Percentiles rank a stretch among this genome's conserved stretches.
Evolutionary conservation across 164 flowering plant species (phyloP).

Genomic region (Aristolochia contorta): DNA sequence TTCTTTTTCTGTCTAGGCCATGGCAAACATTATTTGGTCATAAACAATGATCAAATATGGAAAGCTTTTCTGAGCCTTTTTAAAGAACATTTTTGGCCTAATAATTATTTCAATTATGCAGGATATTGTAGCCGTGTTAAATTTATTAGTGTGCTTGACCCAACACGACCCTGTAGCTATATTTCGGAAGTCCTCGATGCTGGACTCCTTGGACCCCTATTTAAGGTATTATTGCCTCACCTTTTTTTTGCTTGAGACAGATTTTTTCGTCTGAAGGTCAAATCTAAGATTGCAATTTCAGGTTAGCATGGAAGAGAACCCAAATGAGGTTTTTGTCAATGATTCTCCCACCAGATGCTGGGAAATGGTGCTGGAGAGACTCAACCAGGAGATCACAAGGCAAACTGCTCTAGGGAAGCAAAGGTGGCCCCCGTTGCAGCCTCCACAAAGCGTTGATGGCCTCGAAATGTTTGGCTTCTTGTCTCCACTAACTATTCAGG

Average conservation of each 20-base stretch:
- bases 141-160: constrained; percentile 46
- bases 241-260: not conserved
- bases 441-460: constrained; percentile 36
- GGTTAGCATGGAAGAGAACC: constrained; percentile 60
- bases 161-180: constrained; percentile 35
- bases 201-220: constrained; percentile 69
- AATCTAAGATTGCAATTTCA: constrained; percentile 16
- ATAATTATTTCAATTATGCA: constrained; percentile 16
- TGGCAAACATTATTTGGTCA: no score
- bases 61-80: no score
- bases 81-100: not conserved
- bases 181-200: constrained; percentile 73
- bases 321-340: constrained; percentile 32
- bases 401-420: constrained; percentile 18
- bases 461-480: constrained; percentile 77
- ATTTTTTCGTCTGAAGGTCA: not conserved
- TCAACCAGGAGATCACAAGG: constrained; percentile 37
- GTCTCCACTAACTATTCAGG: constrained; percentile 51
- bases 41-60: no score
- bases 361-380: constrained; percentile 54
- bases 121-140: constrained; percentile 65
- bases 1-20: not conserved
- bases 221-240: constrained; percentile 38
- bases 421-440: constrained; percentile 20
- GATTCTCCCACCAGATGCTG: constrained; percentile 60